These are phyloP conservation scores for Glomus cerebriforme DNA, from an alignment of 192 early-diverging fungal species.

Conservation along the genomic window DNA sequence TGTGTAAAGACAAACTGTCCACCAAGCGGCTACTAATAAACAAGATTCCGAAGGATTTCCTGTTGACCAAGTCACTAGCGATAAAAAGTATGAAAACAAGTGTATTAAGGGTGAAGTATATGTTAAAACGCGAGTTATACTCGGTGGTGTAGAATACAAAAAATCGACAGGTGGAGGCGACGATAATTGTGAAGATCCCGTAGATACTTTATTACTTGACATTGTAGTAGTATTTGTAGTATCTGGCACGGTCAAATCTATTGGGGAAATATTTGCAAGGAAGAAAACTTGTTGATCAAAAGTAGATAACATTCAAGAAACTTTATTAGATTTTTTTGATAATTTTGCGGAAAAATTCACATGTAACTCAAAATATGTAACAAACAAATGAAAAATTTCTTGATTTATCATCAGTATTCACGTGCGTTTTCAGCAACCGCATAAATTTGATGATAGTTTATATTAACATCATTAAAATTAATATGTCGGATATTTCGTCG, in stretches of 20 bases:
- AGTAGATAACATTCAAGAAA: not conserved
- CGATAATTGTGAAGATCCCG: not conserved
- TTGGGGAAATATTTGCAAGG: not conserved
- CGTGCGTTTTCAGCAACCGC: no score
- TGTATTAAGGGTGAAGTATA: constrained; percentile 44
- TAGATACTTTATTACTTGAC: not conserved
- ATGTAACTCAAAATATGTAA: no score
- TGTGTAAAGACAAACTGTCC: constrained; percentile 46
- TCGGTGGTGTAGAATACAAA: constrained; percentile 45
- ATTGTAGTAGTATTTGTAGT: not conserved
- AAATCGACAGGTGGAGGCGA: constrained; percentile 36
- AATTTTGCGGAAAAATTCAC: not conserved
- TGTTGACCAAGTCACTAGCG: constrained; percentile 47
- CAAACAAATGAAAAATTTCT: no score
- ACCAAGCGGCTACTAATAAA: constrained; percentile 47
- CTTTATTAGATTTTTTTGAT: not conserved
- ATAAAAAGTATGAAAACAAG: constrained; percentile 40
- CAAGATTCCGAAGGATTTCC: constrained; percentile 45
- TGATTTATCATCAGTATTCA: no score
- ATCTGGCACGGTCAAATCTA: not conserved
- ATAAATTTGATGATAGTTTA: no score
- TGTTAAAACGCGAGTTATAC: constrained; percentile 45
- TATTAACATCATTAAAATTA: not conserved
- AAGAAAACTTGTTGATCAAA: constrained; percentile 11
- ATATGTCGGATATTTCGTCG: constrained; percentile 53